phyloP scores from a whole-genome alignment of 345 rosid species.

The Moringa oleifera region DNA sequence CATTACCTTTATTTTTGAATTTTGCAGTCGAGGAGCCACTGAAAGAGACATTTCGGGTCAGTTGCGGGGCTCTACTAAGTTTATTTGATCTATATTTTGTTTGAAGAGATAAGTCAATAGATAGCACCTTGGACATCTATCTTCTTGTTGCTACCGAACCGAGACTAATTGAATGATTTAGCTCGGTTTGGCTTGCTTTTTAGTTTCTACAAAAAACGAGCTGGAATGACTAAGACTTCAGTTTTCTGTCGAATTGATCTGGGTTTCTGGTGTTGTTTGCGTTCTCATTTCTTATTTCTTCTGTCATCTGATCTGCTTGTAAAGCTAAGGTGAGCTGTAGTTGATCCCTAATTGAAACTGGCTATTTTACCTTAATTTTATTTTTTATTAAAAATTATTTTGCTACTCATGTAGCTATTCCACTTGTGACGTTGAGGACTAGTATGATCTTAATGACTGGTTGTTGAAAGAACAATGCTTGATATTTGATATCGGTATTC shows the following conservation, averaged over 20 bases:
- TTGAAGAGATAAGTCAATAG: background rate
- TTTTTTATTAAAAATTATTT: no score
- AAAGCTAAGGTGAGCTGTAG: background rate
- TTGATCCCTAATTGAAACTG: slow-evolving; percentile 5
- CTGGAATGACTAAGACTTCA: background rate
- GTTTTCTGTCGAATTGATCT: slow-evolving; percentile 14
- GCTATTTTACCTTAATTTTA: no score
- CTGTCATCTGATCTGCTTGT: no score
- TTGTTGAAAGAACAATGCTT: background rate
- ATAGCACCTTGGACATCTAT: background rate
- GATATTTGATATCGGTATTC: background rate
- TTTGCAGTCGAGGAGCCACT: slow-evolving; percentile 64
- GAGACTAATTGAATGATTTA: background rate
- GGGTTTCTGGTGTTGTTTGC: background rate
- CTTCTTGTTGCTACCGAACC: background rate
- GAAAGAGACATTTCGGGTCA: slow-evolving; percentile 66
- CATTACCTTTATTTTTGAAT: slow-evolving; percentile 5
- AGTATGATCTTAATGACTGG: background rate
- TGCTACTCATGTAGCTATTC: background rate
- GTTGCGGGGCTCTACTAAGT: slow-evolving; percentile 11
- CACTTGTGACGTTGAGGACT: background rate
- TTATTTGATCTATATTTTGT: slow-evolving; percentile 22
- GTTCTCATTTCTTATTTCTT: no score
- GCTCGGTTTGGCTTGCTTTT: background rate
- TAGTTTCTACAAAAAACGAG: background rate